Evolutionary conservation across 805 yeast species (phyloP).

Genomic region (Candida insectalens): DNA sequence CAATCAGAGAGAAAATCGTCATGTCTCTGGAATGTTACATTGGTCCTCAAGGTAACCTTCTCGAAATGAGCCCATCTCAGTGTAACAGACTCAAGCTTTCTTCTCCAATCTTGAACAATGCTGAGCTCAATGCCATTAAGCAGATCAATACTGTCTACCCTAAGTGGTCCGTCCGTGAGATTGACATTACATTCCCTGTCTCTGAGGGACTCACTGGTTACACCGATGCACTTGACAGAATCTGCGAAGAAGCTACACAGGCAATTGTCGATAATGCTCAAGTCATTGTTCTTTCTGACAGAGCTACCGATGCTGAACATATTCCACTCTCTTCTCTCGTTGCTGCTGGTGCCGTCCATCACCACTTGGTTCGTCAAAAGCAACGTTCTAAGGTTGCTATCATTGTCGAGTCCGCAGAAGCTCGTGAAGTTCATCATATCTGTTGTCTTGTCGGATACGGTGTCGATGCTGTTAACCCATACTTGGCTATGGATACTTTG

Average conservation of each 20-base stretch:
- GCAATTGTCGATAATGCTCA: conserved; percentile 72
- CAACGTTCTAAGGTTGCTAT: conserved; percentile 94
- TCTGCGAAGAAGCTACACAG: conserved; percentile 78
- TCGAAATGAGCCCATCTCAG: conserved; percentile 87
- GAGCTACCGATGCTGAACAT: conserved; percentile 45
- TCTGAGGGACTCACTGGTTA: conserved; percentile 81
- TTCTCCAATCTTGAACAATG: conserved; percentile 71
- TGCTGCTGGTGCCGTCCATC: conserved; percentile 97
- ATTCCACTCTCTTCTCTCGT: conserved; percentile 80
- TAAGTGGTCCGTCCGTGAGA: conserved; percentile 70
- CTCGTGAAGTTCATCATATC: conserved; percentile 94
- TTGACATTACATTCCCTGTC: conserved; percentile 84
- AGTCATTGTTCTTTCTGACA: conserved; percentile 71
- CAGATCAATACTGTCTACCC: conserved; percentile 72
- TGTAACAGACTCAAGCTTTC: conserved; percentile 79
- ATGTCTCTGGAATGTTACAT: conserved; percentile 96
- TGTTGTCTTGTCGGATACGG: conserved; percentile 95
- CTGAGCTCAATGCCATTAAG: conserved; percentile 66
- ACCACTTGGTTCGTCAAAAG: conserved; percentile 89
- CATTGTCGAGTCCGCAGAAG: conserved; percentile 90
- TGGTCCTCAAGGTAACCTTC: conserved; percentile 96
- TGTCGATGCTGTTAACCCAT: conserved; percentile 93
- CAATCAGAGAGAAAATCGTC: conserved; percentile 92
- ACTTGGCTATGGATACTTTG: conserved; percentile 83
- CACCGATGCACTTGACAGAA: conserved; percentile 71